Base-by-base conservation (phyloP, 2,329 filamentous ascomycete species). In the Cytospora schulzeri region DNA sequence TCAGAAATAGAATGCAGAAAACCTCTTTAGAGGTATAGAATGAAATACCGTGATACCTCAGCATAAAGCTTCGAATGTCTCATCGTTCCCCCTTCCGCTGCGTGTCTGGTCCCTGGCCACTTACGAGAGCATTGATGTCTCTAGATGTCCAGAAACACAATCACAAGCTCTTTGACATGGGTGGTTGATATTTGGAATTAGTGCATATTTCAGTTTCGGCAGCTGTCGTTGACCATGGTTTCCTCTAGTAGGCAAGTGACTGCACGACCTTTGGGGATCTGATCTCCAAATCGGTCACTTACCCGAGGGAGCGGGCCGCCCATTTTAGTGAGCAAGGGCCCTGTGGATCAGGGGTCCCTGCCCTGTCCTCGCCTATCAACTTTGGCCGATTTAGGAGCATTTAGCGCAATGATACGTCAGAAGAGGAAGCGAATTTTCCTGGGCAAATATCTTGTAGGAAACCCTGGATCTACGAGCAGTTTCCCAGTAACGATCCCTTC, bases 391-490 rank as follows among this genome's bases (percentile, higher is more conserved):
- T 62, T 14, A 26, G 45, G 45, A 48, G 45, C 45, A 4, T 24
- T 24, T 48, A 48, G 45, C 45, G 45, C 60, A 33, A 35, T n/a
- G 60, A 56, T 56, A 62, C 60, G 60, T 62, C 60, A 62, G 38
- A 62, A n/a, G 28, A 22, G 38, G 41, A 31, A 50, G 45, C n/a
- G 53, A 55, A 24, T 62, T 62, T 62, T 55, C 6, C n/a, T 33
- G 45, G 33, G 15, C 7, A 17, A 55, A 61, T 12, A 50, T 38
- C 38, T 31, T 55, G 9, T 33, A 24, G 22, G 24, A 17, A n/a
- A 19, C 22, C 24, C 15, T 17, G 7, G 29, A 29, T 17, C n/a
- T 28, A 45, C 41, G 41, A 19, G 1, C 41, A 45, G 14, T 24
- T n/a, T 48, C 45, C 4, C 24, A 12, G 11, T 3, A 48, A 9